These are phyloP conservation scores for Oligophagozyma castellii DNA, from an alignment of 1,139 yeast genomes.

Conservation along the genomic window DNA sequence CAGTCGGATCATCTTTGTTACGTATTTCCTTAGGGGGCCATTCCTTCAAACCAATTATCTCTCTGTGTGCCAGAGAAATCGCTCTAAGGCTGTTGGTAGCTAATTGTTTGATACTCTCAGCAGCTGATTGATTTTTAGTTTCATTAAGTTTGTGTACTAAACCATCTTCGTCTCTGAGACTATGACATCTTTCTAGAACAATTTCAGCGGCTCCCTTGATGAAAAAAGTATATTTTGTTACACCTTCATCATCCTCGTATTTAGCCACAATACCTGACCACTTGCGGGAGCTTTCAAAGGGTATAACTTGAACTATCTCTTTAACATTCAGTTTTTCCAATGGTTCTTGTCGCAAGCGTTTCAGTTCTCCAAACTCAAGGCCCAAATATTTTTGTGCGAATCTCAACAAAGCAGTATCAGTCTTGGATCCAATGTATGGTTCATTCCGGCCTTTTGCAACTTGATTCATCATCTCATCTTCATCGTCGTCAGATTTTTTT, in stretches of 20 bases:
- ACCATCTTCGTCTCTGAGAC: slow-evolving; percentile 26
- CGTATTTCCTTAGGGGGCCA: slow-evolving; percentile 56
- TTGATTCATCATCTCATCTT: slow-evolving; percentile 12
- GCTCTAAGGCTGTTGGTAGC: slow-evolving; percentile 78
- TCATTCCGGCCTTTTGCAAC: slow-evolving; percentile 27
- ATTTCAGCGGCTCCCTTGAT: slow-evolving; percentile 95
- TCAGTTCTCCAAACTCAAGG: slow-evolving; percentile 29
- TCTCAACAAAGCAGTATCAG: slow-evolving; percentile 77
- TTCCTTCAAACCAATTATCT: slow-evolving; percentile 32
- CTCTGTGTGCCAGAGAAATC: slow-evolving; percentile 69
- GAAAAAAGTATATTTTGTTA: slow-evolving; percentile 41
- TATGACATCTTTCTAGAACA: slow-evolving; percentile 46
- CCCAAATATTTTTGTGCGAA: slow-evolving; percentile 49
- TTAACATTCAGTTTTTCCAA: slow-evolving; percentile 17
- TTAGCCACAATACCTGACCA: slow-evolving; percentile 76
- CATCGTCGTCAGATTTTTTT: slow-evolving; percentile 2
- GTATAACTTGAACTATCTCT: slow-evolving; percentile 54
- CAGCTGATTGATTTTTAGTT: slow-evolving; percentile 21
- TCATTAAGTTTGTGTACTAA: slow-evolving; percentile 17
- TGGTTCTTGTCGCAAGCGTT: slow-evolving; percentile 27
- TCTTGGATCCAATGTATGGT: slow-evolving; percentile 78
- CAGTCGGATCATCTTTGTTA: slow-evolving; percentile 20
- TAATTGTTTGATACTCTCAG: slow-evolving; percentile 41
- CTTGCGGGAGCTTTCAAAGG: slow-evolving; percentile 86
- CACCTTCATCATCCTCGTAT: slow-evolving; percentile 16